These are phyloP conservation scores for Penicillium steckii DNA, from an alignment of 495 filamentous ascomycete species.

Conservation along the genomic window DNA sequence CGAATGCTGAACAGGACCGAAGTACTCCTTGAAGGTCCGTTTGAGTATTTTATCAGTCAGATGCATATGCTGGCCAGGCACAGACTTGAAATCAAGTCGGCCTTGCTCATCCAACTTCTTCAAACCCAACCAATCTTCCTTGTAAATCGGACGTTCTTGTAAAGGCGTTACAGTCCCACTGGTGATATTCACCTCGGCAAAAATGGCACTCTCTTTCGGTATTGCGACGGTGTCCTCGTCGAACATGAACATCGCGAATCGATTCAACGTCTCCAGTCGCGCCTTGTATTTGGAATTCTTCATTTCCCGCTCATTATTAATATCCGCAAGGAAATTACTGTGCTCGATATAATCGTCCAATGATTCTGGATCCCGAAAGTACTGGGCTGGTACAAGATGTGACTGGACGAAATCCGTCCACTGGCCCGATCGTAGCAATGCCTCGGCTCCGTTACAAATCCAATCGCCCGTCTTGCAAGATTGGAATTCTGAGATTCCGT, in stretches of 20 bases:
- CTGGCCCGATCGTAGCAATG: slow-evolving; percentile 66
- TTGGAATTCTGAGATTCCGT: slow-evolving; percentile 83
- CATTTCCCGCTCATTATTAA: slow-evolving; percentile 83
- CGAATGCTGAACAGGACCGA: slow-evolving; percentile 39
- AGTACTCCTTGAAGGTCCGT: slow-evolving; percentile 70
- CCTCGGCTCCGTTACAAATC: slow-evolving; percentile 75
- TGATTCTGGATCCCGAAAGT: slow-evolving; percentile 76
- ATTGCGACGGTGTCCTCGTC: slow-evolving; percentile 81
- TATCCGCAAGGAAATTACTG: slow-evolving; percentile 95
- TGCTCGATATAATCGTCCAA: slow-evolving; percentile 72
- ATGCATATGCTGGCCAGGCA: slow-evolving; percentile 81
- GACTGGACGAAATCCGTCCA: slow-evolving; percentile 77
- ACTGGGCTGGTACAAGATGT: slow-evolving; percentile 88
- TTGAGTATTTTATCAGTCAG: slow-evolving; percentile 65
- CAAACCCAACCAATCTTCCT: slow-evolving; percentile 93
- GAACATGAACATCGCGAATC: slow-evolving; percentile 89
- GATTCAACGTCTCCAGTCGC: slow-evolving; percentile 67
- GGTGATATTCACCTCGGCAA: slow-evolving; percentile 78
- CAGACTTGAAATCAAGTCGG: slow-evolving; percentile 67
- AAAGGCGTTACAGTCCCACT: slow-evolving; percentile 61
- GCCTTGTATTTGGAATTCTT: slow-evolving; percentile 76
- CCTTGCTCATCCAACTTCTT: slow-evolving; percentile 76
- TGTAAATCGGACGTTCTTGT: slow-evolving; percentile 71
- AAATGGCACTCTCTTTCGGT: slow-evolving; percentile 90
- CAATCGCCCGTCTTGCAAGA: slow-evolving; percentile 66